Evolutionary conservation across 164 flowering plant species (phyloP).

Genomic region (Vitis amurensis): DNA sequence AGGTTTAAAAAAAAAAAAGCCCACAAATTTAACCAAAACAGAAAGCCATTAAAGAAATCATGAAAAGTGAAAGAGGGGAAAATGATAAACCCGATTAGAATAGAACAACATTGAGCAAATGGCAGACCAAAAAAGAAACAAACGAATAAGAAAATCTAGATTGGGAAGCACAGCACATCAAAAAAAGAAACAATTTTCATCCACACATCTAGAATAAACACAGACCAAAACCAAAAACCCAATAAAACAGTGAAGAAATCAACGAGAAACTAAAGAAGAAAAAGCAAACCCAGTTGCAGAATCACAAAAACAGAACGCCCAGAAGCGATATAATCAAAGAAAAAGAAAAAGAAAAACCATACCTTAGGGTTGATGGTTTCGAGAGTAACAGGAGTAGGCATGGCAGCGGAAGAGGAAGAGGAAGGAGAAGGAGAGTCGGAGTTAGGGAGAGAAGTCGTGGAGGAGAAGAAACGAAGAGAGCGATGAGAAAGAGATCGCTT

Average conservation of each 20-base stretch:
- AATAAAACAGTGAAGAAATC: neutral
- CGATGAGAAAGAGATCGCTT: constrained; percentile 4
- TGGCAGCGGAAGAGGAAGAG: constrained; percentile 25
- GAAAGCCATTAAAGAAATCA: too few species aligned
- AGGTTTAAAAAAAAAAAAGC: too few species aligned
- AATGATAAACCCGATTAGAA: too few species aligned
- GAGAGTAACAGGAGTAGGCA: constrained; percentile 51
- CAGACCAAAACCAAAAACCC: neutral
- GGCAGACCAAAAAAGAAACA: neutral
- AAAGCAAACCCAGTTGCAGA: neutral
- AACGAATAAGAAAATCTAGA: neutral
- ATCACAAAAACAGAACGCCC: neutral
- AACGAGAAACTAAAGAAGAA: neutral
- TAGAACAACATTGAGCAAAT: too few species aligned
- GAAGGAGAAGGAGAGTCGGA: constrained; percentile 12
- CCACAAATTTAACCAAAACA: too few species aligned
- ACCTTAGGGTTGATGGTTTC: constrained; percentile 76
- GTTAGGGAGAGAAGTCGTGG: constrained; percentile 18
- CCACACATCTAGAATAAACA: neutral
- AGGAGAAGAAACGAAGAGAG: constrained; percentile 11
- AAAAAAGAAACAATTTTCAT: neutral
- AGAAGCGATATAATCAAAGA: neutral
- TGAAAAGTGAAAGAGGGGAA: too few species aligned
- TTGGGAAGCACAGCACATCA: too few species aligned
- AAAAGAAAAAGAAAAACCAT: neutral